Base-by-base conservation (phyloP, 75 land plant species). In the Sequoiadendron giganteum region DNA sequence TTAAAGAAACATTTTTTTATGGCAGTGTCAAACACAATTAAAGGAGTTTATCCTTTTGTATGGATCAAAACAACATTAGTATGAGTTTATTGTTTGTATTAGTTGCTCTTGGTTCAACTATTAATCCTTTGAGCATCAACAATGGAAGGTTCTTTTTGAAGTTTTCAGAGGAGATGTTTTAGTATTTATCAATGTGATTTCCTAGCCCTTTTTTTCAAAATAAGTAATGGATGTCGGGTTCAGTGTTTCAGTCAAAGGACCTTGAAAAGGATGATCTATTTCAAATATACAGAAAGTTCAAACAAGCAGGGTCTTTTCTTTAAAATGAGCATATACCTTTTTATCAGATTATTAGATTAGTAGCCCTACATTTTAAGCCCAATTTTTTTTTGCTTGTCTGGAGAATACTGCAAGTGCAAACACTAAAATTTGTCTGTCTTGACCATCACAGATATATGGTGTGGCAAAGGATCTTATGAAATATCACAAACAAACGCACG, bases 381-480 rank as follows among this genome's bases (percentile, higher is more conserved):
- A 4, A 13, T 13, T 11, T 32, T 9, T 75, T 11, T 34, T 75
- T 10, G 43, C 48, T 82, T 82, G 30, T 47, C 30, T 82, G 34
- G 34, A 28, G 52, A n/a, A 8, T 47, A 3, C 77, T 32, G 38
- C 38, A 75, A 75, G 13, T 11, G 38, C 14, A 75, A 34, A 82
- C 28, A 47, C 49, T 82, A n/a, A 82, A 82, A 82, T 28, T 25
- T 47, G 1, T 87, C 49, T 77, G 21, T 8, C 36, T 70, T 32
- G n/a, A 25, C 5, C 56, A 48, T 8, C 36, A 84, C 91, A 97
- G 99, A 97, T 97, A 55, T 97, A 97, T 93, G 98, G 95, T 85
- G 98, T 97, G 73, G 98, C 99, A 52, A 93, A 95, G 85, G 96
- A 97, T 80, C 93, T 97, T 85, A 90, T 97, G 87, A 96, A 95